A percentile compares a stretch with the other conserved stretches of the same genome.
Conservation (phyloP, 371 early-diverging fungal species). For the Mucor indicus region DNA sequence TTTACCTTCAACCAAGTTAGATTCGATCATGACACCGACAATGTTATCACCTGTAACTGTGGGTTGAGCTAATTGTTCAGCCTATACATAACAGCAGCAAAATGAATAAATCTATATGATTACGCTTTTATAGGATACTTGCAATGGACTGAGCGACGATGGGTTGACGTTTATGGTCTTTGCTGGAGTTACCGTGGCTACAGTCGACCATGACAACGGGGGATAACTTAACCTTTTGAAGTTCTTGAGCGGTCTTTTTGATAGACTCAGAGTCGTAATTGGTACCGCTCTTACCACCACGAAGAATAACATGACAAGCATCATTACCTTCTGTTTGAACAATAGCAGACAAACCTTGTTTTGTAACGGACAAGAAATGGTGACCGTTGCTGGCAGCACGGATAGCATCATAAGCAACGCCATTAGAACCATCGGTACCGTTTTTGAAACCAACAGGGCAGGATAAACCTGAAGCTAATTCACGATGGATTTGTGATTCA, state of each 20-base stretch:
- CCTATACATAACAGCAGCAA: constrained; percentile 7
- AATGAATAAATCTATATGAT: no score
- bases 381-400: constrained; percentile 83
- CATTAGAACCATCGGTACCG: constrained; percentile 85
- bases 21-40: constrained; percentile 84
- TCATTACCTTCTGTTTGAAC: constrained; percentile 79
- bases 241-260: constrained; percentile 55
- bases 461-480: constrained; percentile 88
- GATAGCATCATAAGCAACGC: constrained; percentile 89
- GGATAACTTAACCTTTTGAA: constrained; percentile 61
- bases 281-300: constrained; percentile 87
- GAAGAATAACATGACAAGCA: constrained; percentile 82
- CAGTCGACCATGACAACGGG: constrained; percentile 89
- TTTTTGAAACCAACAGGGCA: constrained; percentile 96
- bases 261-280: constrained; percentile 82
- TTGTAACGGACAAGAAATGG: constrained; percentile 93
- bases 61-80: constrained; percentile 39
- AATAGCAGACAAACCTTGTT: constrained; percentile 92
- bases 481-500: constrained; percentile 88
- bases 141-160: constrained; percentile 74
- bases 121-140: neutral
- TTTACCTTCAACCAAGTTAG: constrained; percentile 66
- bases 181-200: constrained; percentile 86
- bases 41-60: constrained; percentile 57
- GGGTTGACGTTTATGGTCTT: constrained; percentile 78